Conservation (phyloP, 2,329 filamentous ascomycete species). For the Pezicula neosporulosa region DNA sequence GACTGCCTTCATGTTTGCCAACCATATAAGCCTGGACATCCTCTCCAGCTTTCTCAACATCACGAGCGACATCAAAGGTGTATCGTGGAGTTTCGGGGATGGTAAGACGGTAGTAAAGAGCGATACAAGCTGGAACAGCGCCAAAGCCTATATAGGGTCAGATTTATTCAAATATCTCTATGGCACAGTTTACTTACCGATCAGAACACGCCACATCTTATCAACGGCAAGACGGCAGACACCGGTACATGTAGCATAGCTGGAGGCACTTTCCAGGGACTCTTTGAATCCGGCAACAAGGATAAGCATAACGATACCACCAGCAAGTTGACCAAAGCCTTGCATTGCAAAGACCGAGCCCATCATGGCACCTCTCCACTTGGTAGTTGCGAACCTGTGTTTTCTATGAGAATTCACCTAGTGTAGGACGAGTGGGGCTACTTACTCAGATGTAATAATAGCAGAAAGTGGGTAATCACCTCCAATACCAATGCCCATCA, state of each 20-base stretch:
- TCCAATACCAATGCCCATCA: constrained; percentile 62
- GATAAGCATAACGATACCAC: constrained; percentile 73
- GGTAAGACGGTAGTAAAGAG: constrained; percentile 79
- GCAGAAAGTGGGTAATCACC: constrained; percentile 80
- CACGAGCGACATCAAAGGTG: constrained; percentile 77
- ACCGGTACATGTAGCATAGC: constrained; percentile 54
- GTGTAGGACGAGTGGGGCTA: not conserved
- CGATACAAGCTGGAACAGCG: constrained; percentile 74
- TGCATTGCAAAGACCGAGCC: constrained; percentile 85
- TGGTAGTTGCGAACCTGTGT: constrained; percentile 69
- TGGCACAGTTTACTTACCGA: constrained; percentile 31
- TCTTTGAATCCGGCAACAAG: constrained; percentile 68
- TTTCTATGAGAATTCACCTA: not conserved
- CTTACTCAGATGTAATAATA: constrained; percentile 73
- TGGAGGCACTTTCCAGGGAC: constrained; percentile 50
- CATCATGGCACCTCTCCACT: constrained; percentile 87
- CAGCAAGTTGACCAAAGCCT: constrained; percentile 76
- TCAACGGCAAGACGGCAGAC: constrained; percentile 68
- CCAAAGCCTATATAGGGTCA: constrained; percentile 55
- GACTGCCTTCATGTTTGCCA: constrained; percentile 56
- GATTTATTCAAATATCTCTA: not conserved
- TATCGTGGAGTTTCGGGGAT: constrained; percentile 88
- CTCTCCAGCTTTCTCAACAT: constrained; percentile 69
- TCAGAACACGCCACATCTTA: constrained; percentile 83
- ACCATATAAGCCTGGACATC: constrained; percentile 72